Base-by-base conservation (phyloP, 2,329 filamentous ascomycete species). In the Stemphylium vesicarium region DNA sequence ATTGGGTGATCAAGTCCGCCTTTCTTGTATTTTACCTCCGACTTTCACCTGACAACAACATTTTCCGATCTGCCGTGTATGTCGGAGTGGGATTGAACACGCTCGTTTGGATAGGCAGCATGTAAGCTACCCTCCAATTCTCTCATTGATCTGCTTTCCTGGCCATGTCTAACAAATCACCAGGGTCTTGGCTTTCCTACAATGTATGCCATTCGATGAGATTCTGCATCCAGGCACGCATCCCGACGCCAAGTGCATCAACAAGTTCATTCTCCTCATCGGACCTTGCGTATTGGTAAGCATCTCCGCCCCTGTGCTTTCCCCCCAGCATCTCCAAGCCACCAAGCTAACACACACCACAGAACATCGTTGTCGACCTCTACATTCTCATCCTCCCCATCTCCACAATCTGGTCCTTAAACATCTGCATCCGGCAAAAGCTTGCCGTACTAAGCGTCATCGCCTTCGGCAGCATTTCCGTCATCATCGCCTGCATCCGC, bases 281-380 rank as follows among this genome's bases (percentile, higher is more conserved):
- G 40, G 29, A 11, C 50, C 50, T 4, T 46, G 44, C 26, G 20
- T 49, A 3, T 38, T 49, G 12, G 44, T 53, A 43, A 9, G 50
- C 36, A 29, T 13, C 16, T 31, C 12, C n/a, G 31, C 10, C 9
- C 16, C 5, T 11, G 13, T n/a, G 2, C 39, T 3, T 7, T 46
- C 7, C 12, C 8, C 6, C 8, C n/a, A 36, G 11, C 12, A 9
- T 15, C 38, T 26, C n/a, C n/a, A 42, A 15, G 18, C 22, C 16
- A n/a, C 18, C 6, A 2, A 2, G 11, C 13, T 16, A 10, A 16
- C 7, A 18, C 15, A 18, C 7, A 3, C 7, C n/a, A 4, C 15
- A 53, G 50, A 49, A 53, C 22, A 49, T 53, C 7, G 10, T 53
- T 6, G 46, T 49, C 13, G 50, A 53, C 38, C 24, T 53, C 24